A percentile compares a stretch with the other conserved stretches of the same genome.
phyloP scores from a whole-genome alignment of 108 stramenopile species.

The Skeletonema grethae region DNA sequence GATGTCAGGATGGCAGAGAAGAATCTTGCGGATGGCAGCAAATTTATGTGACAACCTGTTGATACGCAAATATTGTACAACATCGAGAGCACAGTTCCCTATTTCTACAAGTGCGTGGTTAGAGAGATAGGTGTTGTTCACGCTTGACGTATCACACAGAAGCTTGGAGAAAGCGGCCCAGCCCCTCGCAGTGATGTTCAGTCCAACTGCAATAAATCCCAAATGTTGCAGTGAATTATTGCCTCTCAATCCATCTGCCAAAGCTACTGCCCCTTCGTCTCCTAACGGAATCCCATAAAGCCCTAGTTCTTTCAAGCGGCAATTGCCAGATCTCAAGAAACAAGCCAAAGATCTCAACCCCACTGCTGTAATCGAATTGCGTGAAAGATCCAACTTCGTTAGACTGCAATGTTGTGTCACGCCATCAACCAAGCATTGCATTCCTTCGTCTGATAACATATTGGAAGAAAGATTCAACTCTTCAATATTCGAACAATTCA shows the following conservation, averaged over 20 bases:
- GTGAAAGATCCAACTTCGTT: background rate
- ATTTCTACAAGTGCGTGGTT: background rate
- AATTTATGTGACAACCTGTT: background rate
- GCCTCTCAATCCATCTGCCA: background rate
- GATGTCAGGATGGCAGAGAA: background rate
- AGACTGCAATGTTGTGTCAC: background rate
- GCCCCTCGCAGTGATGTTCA: no score
- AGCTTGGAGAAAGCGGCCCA: slow-evolving; percentile 9
- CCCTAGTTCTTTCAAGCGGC: background rate
- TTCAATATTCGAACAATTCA: background rate
- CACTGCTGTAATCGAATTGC: background rate
- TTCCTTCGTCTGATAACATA: background rate
- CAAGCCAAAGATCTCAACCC: background rate
- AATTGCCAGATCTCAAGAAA: background rate
- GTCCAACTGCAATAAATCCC: no score
- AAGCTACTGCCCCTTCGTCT: background rate
- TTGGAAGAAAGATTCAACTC: background rate
- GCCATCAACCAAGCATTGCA: background rate
- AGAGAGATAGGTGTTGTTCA: slow-evolving; percentile 16
- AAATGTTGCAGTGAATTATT: background rate
- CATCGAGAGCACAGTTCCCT: no score
- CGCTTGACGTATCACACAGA: slow-evolving; percentile 15
- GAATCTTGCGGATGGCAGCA: background rate
- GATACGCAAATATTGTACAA: background rate
- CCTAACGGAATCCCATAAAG: background rate